Evolutionary conservation across 2,329 filamentous ascomycete genomes (phyloP).

Genomic region (Botrytis paeoniae): DNA sequence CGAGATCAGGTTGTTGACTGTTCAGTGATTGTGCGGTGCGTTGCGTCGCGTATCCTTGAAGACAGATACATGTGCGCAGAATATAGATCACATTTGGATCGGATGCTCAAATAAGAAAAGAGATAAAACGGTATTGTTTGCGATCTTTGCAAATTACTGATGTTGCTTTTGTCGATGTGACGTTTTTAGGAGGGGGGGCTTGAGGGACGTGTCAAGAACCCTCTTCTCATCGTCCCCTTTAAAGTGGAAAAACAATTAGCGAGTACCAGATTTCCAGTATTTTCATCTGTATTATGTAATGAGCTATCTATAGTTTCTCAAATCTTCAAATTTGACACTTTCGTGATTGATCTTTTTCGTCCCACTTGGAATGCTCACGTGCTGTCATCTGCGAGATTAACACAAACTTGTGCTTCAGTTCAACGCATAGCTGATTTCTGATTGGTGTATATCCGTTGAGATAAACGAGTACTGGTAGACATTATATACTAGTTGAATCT

Average conservation of each 20-base stretch:
- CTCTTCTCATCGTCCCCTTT: not conserved
- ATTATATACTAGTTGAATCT: not conserved
- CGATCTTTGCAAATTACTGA: not conserved
- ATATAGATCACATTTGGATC: not conserved
- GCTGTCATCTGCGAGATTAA: not conserved
- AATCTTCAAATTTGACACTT: not conserved
- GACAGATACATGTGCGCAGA: not conserved
- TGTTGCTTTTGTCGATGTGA: not conserved
- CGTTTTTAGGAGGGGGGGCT: no score
- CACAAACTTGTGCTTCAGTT: not conserved
- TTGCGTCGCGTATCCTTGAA: not conserved
- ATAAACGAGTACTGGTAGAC: not conserved
- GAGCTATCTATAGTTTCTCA: not conserved
- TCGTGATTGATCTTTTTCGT: not conserved
- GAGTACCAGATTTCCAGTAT: not conserved
- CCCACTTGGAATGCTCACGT: not conserved
- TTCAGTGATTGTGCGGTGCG: not conserved
- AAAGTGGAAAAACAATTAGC: not conserved
- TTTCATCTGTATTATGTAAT: not conserved
- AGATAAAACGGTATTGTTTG: not conserved
- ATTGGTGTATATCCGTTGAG: not conserved
- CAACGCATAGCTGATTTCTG: not conserved
- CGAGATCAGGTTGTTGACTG: not conserved
- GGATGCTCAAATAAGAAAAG: not conserved
- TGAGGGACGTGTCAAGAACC: not conserved